phyloP scores from a whole-genome alignment of 2,329 filamentous ascomycete species.

The Beauveria australis region DNA sequence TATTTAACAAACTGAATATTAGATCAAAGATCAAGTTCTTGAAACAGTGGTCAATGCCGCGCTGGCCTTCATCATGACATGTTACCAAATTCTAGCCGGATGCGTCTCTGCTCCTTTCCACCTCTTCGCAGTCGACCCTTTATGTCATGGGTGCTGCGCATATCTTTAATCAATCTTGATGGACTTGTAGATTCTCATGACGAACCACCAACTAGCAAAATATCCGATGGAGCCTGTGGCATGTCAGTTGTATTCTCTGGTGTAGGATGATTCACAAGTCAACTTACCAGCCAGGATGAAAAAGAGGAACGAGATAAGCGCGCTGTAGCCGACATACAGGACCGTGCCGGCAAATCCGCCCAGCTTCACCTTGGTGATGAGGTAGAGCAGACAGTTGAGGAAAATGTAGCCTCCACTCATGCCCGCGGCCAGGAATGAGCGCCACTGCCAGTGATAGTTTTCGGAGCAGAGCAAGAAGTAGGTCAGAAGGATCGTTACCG shows the following conservation, averaged over 20 bases:
- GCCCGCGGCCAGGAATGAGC: constrained; percentile 83
- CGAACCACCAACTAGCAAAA: constrained; percentile 90
- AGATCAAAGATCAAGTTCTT: constrained; percentile 3
- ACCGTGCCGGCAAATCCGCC: constrained; percentile 79
- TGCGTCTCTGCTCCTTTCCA: neutral
- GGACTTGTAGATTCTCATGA: constrained; percentile 89
- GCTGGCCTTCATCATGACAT: constrained; percentile 5
- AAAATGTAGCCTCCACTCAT: constrained; percentile 91
- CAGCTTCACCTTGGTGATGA: constrained; percentile 79
- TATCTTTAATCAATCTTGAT: constrained; percentile 82
- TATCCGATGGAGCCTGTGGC: constrained; percentile 81
- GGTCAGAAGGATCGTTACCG: constrained; percentile 86
- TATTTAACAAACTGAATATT: constrained; percentile 10
- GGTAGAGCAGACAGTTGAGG: constrained; percentile 82
- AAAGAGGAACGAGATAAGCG: constrained; percentile 80
- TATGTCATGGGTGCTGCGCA: neutral
- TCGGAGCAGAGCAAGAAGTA: constrained; percentile 95
- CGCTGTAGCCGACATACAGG: constrained; percentile 88
- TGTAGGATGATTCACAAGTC: neutral
- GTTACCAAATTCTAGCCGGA: neutral
- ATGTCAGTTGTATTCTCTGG: constrained; percentile 13
- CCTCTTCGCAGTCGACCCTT: neutral
- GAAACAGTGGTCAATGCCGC: constrained; percentile 7
- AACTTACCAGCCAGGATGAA: constrained; percentile 86
- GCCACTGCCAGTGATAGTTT: constrained; percentile 99